These are phyloP conservation scores for Teratosphaeria pseudoeucalypti DNA, from an alignment of 2,329 filamentous ascomycete genomes.

Conservation along the genomic window DNA sequence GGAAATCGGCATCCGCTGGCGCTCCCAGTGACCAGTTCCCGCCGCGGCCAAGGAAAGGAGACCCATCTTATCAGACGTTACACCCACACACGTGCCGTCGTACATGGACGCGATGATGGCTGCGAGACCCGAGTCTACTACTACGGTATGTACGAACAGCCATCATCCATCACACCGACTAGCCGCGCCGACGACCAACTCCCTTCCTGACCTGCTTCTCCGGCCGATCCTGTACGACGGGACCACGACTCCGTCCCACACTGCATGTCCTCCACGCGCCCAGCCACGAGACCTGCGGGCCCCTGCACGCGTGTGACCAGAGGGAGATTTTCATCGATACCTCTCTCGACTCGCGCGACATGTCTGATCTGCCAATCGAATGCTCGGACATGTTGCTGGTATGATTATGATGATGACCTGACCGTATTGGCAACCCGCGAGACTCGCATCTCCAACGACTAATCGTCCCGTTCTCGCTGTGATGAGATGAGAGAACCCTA, in stretches of 20 bases:
- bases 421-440: not conserved
- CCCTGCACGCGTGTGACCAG: not conserved
- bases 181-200: not conserved
- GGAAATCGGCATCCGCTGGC: not conserved
- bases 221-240: not conserved
- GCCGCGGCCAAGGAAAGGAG: not conserved
- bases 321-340: not conserved
- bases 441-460: not conserved
- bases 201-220: not conserved
- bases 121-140: not conserved
- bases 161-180: not conserved
- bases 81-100: not conserved
- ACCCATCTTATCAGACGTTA: not conserved
- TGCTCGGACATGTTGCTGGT: too few relatives aligned
- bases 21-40: not conserved
- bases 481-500: too few relatives aligned
- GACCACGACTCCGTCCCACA: too few relatives aligned
- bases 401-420: too few relatives aligned
- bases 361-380: not conserved
- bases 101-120: not conserved
- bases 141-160: too few relatives aligned
- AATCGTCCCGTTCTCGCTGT: not conserved
- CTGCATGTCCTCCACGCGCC: not conserved
- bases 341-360: too few relatives aligned
- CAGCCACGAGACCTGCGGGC: not conserved